Conservation (phyloP, 2,329 filamentous ascomycete genomes). For the Nemania sp. region DNA sequence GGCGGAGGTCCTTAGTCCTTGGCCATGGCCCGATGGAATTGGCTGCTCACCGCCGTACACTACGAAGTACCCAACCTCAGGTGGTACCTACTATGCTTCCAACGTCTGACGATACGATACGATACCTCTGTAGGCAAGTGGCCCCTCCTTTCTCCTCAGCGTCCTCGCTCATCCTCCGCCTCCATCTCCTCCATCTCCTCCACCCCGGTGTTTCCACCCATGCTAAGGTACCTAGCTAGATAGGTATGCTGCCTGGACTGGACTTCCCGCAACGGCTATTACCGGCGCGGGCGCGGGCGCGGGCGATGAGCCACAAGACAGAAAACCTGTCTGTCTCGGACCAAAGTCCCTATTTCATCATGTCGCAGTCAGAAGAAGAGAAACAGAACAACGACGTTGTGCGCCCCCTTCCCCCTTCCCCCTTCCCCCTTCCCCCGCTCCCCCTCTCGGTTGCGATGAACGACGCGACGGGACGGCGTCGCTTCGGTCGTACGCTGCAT, state of each 20-base stretch:
- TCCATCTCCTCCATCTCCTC: too few relatives aligned
- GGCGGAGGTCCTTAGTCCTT: constrained; percentile 21
- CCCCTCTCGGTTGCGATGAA: neutral
- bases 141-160: too few relatives aligned
- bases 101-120: too few relatives aligned
- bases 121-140: too few relatives aligned
- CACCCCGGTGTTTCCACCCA: too few relatives aligned
- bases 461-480: neutral
- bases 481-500: neutral
- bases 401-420: neutral
- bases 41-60: constrained; percentile 22
- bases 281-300: constrained; percentile 12
- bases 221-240: too few relatives aligned
- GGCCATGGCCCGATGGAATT: constrained; percentile 5
- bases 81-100: too few relatives aligned
- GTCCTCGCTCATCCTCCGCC: too few relatives aligned
- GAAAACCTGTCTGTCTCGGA: constrained; percentile 27
- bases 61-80: too few relatives aligned
- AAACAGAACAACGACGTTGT: neutral
- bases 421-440: too few relatives aligned
- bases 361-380: constrained; percentile 19
- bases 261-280: constrained; percentile 19
- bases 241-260: neutral
- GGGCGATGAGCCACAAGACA: neutral
- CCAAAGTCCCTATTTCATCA: constrained; percentile 15